Evolutionary conservation across 495 filamentous ascomycete genomes (phyloP).

Genomic region (Lasiosphaeriaceae sp.): DNA sequence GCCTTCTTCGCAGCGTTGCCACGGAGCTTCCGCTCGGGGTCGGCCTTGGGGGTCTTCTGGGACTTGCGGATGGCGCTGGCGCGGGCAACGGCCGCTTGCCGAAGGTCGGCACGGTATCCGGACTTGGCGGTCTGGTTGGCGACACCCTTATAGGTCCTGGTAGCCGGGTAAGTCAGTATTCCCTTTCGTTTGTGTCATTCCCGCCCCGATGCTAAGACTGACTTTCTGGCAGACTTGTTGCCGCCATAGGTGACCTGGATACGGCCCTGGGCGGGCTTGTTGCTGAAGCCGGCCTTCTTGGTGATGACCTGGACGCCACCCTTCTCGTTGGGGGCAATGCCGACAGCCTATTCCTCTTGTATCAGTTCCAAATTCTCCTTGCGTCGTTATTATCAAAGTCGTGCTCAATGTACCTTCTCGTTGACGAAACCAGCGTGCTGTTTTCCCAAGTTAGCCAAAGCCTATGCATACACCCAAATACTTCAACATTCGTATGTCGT

Average conservation of each 20-base stretch:
- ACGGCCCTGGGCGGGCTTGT: constrained; percentile 64
- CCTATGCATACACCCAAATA: constrained; percentile 26
- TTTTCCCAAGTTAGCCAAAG: constrained; percentile 3
- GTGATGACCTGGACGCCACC: constrained; percentile 69
- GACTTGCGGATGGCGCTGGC: constrained; percentile 80
- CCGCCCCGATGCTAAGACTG: constrained; percentile 37
- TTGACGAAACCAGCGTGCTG: constrained; percentile 89
- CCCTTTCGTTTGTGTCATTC: neutral
- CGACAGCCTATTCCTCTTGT: constrained; percentile 62
- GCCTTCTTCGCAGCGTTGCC: constrained; percentile 80
- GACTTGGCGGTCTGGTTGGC: constrained; percentile 75
- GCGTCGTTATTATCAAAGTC: constrained; percentile 1
- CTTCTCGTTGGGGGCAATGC: constrained; percentile 62
- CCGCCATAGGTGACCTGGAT: constrained; percentile 63
- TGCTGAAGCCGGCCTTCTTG: constrained; percentile 72
- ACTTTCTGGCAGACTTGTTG: constrained; percentile 73
- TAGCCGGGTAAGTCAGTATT: constrained; percentile 22
- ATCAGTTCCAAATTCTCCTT: constrained; percentile 18
- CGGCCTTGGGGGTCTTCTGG: constrained; percentile 74
- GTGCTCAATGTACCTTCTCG: constrained; percentile 67
- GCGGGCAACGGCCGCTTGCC: constrained; percentile 79
- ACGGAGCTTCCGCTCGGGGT: constrained; percentile 66
- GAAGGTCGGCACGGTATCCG: constrained; percentile 83
- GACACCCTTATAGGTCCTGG: constrained; percentile 82
- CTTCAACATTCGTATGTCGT: constrained; percentile 18